These are phyloP conservation scores for Aspergillus fumigatus DNA, from an alignment of 2,329 filamentous ascomycete genomes.

Conservation along the genomic window DNA sequence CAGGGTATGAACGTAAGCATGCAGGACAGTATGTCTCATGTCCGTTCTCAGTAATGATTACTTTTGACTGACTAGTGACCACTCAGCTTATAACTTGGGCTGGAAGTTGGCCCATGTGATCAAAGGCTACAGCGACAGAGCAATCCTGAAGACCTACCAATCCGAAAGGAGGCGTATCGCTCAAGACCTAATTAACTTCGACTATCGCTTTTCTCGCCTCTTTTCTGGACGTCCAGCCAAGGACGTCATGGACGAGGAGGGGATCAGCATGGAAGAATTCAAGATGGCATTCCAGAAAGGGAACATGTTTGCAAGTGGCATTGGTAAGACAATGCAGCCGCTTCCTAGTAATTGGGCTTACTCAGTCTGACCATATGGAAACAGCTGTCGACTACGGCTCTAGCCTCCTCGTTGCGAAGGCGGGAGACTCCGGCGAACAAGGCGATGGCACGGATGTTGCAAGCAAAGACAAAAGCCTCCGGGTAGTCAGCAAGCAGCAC, in stretches of 20 bases:
- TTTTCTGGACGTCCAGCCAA: constrained; percentile 57
- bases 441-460: constrained; percentile 47
- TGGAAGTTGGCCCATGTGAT: constrained; percentile 54
- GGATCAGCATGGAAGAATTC: constrained; percentile 60
- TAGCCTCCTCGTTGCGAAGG: constrained; percentile 54
- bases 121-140: constrained; percentile 36
- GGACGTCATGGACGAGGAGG: constrained; percentile 56
- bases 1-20: constrained; percentile 71
- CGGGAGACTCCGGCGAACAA: constrained; percentile 40
- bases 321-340: constrained; percentile 27
- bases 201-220: constrained; percentile 53
- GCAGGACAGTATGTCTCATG: constrained; percentile 49
- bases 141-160: constrained; percentile 50
- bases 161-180: constrained; percentile 57
- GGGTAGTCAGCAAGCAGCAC: constrained; percentile 16
- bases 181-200: constrained; percentile 61
- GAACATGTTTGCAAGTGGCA: constrained; percentile 56
- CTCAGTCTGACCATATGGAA: constrained; percentile 9
- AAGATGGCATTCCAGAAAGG: constrained; percentile 57
- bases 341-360: background rate
- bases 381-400: constrained; percentile 54
- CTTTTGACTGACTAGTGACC: background rate
- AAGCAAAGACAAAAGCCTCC: constrained; percentile 10
- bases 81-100: constrained; percentile 49
- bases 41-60: background rate